phyloP scores from a whole-genome alignment of 129 eudicot species.

The Pulicaria dysenterica region DNA sequence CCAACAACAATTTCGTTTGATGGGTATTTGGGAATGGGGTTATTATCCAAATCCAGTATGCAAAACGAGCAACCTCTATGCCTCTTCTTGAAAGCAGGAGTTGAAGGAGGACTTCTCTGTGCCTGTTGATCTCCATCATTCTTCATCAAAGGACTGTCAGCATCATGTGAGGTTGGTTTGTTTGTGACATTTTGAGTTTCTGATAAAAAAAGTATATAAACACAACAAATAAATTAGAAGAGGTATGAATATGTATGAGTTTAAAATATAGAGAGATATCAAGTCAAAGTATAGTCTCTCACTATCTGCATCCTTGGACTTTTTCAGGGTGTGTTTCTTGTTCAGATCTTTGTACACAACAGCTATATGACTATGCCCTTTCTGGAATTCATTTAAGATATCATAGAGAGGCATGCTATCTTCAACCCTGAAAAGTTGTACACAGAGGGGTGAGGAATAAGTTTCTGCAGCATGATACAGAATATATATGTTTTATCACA shows the following conservation, averaged over 20 bases:
- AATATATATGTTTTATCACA: no score
- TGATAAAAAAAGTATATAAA: slow-evolving; percentile 29
- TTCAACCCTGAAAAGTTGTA: slow-evolving; percentile 56
- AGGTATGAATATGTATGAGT: background rate
- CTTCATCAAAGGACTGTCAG: slow-evolving; percentile 30
- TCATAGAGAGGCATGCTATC: slow-evolving; percentile 98
- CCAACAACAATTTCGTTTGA: slow-evolving; percentile 75
- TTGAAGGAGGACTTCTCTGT: slow-evolving; percentile 69
- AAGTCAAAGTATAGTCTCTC: slow-evolving; percentile 14
- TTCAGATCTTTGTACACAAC: slow-evolving; percentile 86
- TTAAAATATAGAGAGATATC: no score
- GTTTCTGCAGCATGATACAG: no score
- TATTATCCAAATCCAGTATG: slow-evolving; percentile 77
- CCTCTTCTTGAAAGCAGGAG: slow-evolving; percentile 89
- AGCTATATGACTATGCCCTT: slow-evolving; percentile 99
- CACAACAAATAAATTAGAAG: slow-evolving; percentile 14
- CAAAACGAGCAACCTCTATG: slow-evolving; percentile 97
- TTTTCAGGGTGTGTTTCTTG: slow-evolving; percentile 46
- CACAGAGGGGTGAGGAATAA: background rate
- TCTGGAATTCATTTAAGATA: slow-evolving; percentile 91
- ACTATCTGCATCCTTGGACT: slow-evolving; percentile 50
- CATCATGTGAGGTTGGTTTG: slow-evolving; percentile 44
- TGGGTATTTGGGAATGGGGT: slow-evolving; percentile 73
- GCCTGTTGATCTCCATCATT: slow-evolving; percentile 45
- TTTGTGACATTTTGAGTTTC: slow-evolving; percentile 40